Evolutionary conservation across 2,329 filamentous ascomycete species (phyloP).

Genomic region (Purpureocillium takamizusanense): DNA sequence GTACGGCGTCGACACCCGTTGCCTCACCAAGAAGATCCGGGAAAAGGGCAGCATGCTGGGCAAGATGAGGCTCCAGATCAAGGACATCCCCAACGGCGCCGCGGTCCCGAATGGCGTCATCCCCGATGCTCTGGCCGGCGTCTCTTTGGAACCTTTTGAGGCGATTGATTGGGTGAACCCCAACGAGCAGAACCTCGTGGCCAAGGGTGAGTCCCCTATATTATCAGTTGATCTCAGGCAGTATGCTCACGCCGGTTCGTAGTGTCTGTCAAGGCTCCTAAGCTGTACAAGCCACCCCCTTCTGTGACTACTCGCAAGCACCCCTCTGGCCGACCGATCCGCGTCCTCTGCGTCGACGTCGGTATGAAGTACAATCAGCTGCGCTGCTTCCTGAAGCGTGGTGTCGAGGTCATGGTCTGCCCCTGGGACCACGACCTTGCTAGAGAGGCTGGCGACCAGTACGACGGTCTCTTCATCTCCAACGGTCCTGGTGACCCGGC

Average conservation of each 20-base stretch:
- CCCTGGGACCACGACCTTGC: conserved; percentile 95
- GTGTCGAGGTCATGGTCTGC: conserved; percentile 88
- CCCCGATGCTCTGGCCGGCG: conserved; percentile 18
- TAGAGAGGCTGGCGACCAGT: conserved; percentile 65
- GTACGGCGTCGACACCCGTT: conserved; percentile 88
- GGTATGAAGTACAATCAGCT: conserved; percentile 98
- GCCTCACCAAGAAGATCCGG: conserved; percentile 88
- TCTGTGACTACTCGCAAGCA: conserved; percentile 69
- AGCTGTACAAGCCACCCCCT: conserved; percentile 70
- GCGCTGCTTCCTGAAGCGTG: conserved; percentile 81
- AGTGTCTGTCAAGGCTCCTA: conserved; percentile 86
- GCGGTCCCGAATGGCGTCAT: conserved; percentile 28
- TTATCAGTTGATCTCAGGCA: not conserved
- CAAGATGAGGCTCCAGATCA: conserved; percentile 66
- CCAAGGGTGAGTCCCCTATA: conserved; percentile 66
- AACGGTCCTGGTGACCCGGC: conserved; percentile 96
- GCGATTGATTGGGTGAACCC: conserved; percentile 82
- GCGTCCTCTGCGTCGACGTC: conserved; percentile 89
- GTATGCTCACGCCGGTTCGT: conserved; percentile 12
- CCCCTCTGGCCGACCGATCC: conserved; percentile 77
- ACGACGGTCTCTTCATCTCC: conserved; percentile 94
- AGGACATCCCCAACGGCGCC: conserved; percentile 32
- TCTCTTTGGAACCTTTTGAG: conserved; percentile 52
- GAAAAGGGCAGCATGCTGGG: conserved; percentile 95
- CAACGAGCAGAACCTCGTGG: conserved; percentile 86